phyloP scores from a whole-genome alignment of 208 protist genomes.

The Naegleria fowleri region DNA sequence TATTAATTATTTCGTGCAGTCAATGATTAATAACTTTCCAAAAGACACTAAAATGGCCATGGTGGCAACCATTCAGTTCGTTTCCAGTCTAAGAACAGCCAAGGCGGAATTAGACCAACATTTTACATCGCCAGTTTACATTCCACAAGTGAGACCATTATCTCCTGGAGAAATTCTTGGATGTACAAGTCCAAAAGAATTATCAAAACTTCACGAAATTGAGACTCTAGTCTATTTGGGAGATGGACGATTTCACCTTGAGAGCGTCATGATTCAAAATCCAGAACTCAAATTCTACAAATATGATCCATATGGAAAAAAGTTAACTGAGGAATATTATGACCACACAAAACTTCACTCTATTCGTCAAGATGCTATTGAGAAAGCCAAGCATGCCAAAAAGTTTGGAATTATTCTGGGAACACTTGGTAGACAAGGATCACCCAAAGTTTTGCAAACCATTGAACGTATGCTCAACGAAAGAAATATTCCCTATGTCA shows the following conservation, averaged over 20 bases:
- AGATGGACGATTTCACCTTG: conserved; percentile 97
- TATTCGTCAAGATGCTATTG: conserved; percentile 67
- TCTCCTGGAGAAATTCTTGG: conserved; percentile 95
- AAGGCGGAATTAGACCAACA: conserved; percentile 63
- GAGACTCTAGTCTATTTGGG: conserved; percentile 57
- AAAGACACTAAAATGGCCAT: conserved; percentile 66
- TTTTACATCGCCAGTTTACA: conserved; percentile 58
- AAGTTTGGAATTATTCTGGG: conserved; percentile 92
- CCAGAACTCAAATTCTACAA: conserved; percentile 72
- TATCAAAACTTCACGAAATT: conserved; percentile 27
- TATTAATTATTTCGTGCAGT: conserved; percentile 89
- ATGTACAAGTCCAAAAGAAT: conserved; percentile 91
- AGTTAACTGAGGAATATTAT: conserved; percentile 83
- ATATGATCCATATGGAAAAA: conserved; percentile 88
- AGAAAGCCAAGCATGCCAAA: conserved; percentile 59
- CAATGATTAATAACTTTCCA: conserved; percentile 78
- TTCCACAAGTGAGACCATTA: conserved; percentile 90
- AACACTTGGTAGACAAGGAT: conserved; percentile 94
- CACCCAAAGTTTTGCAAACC: conserved; percentile 78
- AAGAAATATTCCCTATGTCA: conserved; percentile 60
- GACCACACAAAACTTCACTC: conserved; percentile 80
- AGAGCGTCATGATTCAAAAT: conserved; percentile 96
- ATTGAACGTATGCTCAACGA: conserved; percentile 68
- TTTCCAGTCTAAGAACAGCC: conserved; percentile 78
- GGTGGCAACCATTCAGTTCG: conserved; percentile 95